Conservation (phyloP, 1,284 basidiomycete genomes). For the Ustilago curta region DNA sequence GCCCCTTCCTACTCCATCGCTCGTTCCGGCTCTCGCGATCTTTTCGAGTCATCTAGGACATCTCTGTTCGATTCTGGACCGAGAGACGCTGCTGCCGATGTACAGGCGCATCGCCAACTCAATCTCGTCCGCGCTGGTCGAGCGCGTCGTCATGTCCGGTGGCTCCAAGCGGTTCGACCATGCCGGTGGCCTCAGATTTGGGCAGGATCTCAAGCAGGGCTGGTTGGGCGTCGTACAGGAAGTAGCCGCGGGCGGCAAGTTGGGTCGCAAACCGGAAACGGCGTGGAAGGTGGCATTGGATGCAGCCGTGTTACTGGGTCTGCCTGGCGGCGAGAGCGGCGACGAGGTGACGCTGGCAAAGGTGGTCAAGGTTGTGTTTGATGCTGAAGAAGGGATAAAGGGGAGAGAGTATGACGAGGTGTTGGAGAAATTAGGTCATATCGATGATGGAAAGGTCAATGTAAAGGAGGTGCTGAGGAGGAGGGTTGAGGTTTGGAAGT, state of each 20-base stretch:
- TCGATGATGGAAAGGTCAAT: conserved; percentile 31
- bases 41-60: conserved; percentile 59
- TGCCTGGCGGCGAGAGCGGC: conserved; percentile 6
- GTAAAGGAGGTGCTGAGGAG: conserved; percentile 33
- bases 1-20: conserved; percentile 46
- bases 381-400: conserved; percentile 16
- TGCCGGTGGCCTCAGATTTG: conserved; percentile 37
- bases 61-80: conserved; percentile 50
- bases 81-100: conserved; percentile 41
- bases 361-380: conserved; percentile 33
- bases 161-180: conserved; percentile 35
- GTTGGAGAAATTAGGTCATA: conserved; percentile 15
- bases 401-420: conserved; percentile 12
- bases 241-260: conserved; percentile 6
- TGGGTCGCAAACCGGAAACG: conserved; percentile 52
- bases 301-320: conserved; percentile 17
- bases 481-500: conserved; percentile 45
- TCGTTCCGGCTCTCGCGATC: conserved; percentile 57
- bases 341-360: conserved; percentile 24
- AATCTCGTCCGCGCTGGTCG: conserved; percentile 48
- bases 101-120: conserved; percentile 51
- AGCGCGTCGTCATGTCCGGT: conserved; percentile 60
- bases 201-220: conserved; percentile 48
- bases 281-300: conserved; percentile 47
- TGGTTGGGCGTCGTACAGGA: conserved; percentile 60